Evolutionary conservation across 2,329 filamentous ascomycete species (phyloP).

Genomic region (Fusarium verticillioides): DNA sequence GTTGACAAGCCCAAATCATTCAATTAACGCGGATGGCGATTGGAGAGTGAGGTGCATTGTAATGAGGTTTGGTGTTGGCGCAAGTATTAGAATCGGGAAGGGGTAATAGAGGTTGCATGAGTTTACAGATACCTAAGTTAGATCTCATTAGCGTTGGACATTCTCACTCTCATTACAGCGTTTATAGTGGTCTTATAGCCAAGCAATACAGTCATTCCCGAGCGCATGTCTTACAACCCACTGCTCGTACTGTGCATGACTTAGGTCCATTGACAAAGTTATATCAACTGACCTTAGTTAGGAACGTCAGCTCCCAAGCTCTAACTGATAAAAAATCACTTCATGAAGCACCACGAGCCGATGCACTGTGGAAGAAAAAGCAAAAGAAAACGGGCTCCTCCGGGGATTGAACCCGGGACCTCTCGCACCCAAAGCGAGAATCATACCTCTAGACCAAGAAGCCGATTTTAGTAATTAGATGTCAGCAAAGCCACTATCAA

Average conservation of each 20-base stretch:
- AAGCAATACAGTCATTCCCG: neutral
- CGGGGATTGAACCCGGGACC: slow-evolving; percentile 60
- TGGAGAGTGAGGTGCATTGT: rapidly evolving
- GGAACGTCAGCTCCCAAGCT: rapidly evolving
- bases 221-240: rapidly evolving
- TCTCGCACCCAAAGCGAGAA: slow-evolving; percentile 50
- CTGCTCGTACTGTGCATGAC: rapidly evolving
- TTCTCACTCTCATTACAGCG: neutral
- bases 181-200: rapidly evolving
- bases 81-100: neutral
- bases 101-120: neutral
- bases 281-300: rapidly evolving
- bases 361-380: neutral
- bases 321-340: too few relatives aligned
- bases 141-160: neutral
- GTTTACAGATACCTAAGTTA: neutral
- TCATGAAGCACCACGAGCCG: too few relatives aligned
- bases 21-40: rapidly evolving
- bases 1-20: neutral
- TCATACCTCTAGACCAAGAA: slow-evolving; percentile 39
- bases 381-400: slow-evolving; percentile 35
- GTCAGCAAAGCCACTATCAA: rapidly evolving
- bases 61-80: rapidly evolving
- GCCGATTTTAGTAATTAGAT: neutral
- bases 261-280: rapidly evolving